These are phyloP conservation scores for Pezicula neosporulosa DNA, from an alignment of 2,329 filamentous ascomycete genomes.

Conservation along the genomic window DNA sequence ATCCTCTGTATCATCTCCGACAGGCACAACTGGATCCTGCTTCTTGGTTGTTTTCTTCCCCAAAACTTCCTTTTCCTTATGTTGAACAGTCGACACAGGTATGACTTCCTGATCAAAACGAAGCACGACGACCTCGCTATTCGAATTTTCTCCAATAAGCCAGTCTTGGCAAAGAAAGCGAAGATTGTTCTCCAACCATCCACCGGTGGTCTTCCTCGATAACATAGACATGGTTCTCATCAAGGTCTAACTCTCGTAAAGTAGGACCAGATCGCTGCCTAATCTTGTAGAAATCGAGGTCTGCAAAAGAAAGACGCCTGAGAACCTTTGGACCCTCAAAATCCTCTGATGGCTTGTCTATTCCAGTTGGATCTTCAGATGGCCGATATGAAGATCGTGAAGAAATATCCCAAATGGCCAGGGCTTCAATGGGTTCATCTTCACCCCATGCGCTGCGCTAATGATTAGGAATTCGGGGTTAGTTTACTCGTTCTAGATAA, in stretches of 20 bases:
- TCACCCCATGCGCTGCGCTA: slow-evolving; percentile 48
- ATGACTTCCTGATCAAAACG: slow-evolving; percentile 35
- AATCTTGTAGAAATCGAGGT: slow-evolving; percentile 49
- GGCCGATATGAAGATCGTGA: slow-evolving; percentile 44
- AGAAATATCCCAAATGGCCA: slow-evolving; percentile 59
- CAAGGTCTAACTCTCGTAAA: slow-evolving; percentile 46
- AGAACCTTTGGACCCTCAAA: slow-evolving; percentile 41
- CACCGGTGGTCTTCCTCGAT: slow-evolving; percentile 53
- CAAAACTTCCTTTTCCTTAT: no score
- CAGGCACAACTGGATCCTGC: no score
- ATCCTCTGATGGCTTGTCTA: slow-evolving; percentile 29
- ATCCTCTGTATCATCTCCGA: no score
- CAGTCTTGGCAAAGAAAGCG: slow-evolving; percentile 38
- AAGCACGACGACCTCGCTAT: slow-evolving; percentile 48
- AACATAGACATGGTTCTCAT: slow-evolving; percentile 46
- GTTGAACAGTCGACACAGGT: no score
- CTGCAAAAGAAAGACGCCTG: slow-evolving; percentile 43
- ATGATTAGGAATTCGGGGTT: no score
- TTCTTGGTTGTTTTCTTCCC: no score
- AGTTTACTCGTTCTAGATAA: no score
- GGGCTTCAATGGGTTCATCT: slow-evolving; percentile 52
- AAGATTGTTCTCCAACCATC: slow-evolving; percentile 42
- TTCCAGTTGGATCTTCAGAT: slow-evolving; percentile 44
- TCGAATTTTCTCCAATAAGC: slow-evolving; percentile 54
- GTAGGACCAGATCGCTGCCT: slow-evolving; percentile 48